Conservation (phyloP, 2,329 filamentous ascomycete species). For the Paraconiothyrium sp. region DNA sequence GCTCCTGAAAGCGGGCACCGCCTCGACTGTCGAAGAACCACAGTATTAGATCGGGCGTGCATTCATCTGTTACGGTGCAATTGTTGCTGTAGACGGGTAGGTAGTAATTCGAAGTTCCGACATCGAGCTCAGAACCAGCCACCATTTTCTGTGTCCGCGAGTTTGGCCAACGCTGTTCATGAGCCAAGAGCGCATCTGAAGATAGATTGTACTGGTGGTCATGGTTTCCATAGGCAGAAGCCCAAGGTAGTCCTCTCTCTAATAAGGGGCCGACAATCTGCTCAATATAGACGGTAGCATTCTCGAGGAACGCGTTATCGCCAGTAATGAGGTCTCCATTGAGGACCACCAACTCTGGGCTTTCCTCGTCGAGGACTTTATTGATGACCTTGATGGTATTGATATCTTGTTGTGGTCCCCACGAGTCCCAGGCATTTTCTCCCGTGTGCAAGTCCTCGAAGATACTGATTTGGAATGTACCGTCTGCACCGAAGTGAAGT, state of each 20-base stretch:
- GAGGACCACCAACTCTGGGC: conserved; percentile 68
- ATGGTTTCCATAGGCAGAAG: conserved; percentile 75
- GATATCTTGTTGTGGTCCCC: conserved; percentile 63
- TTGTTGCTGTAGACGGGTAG: conserved; percentile 54
- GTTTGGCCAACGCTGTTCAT: conserved; percentile 15
- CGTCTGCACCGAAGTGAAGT: conserved; percentile 28
- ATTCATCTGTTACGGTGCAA: conserved; percentile 4
- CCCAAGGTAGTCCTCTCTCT: conserved; percentile 65
- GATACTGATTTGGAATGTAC: conserved; percentile 61
- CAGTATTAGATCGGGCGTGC: conserved; percentile 57
- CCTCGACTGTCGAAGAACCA: conserved; percentile 72
- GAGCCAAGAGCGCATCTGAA: conserved; percentile 47
- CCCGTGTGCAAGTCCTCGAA: conserved; percentile 77
- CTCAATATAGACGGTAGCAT: conserved; percentile 19
- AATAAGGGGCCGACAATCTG: conserved; percentile 56
- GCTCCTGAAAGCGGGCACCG: conserved; percentile 19
- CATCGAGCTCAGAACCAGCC: conserved; percentile 28
- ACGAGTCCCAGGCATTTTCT: conserved; percentile 51
- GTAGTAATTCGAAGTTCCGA: conserved; percentile 61
- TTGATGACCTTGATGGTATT: conserved; percentile 66
- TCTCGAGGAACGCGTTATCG: conserved; percentile 50
- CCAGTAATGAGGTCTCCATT: conserved; percentile 77
- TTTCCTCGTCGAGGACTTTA: conserved; percentile 64
- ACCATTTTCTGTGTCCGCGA: conserved; percentile 54
- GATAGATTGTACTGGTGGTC: conserved; percentile 62